phyloP scores from a whole-genome alignment of 164 flowering plant genomes.

The Houttuynia cordata region DNA sequence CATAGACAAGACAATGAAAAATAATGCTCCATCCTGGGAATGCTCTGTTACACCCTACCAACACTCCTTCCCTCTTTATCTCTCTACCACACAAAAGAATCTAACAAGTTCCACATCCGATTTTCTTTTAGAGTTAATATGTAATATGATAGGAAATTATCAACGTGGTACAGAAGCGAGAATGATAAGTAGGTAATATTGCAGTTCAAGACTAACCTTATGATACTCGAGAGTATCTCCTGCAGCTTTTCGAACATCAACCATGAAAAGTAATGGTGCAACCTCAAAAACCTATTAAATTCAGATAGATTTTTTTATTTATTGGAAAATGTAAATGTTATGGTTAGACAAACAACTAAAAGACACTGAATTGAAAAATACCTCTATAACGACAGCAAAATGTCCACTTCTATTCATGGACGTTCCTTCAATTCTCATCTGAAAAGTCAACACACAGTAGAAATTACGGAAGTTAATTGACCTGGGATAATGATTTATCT shows the following conservation, averaged over 20 bases:
- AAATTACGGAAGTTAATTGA: too few species aligned
- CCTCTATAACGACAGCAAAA: conserved; percentile 90
- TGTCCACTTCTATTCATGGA: conserved; percentile 59
- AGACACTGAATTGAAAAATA: conserved; percentile 10
- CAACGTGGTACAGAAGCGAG: not conserved
- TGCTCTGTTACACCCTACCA: too few species aligned
- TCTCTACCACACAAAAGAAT: too few species aligned
- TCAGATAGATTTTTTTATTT: too few species aligned
- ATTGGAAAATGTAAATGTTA: not conserved
- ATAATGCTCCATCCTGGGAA: too few species aligned
- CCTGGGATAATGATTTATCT: too few species aligned
- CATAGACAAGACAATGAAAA: too few species aligned
- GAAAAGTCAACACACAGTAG: conserved; percentile 2
- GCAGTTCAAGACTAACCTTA: conserved; percentile 40
- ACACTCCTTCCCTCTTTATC: too few species aligned
- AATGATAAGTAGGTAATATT: not conserved
- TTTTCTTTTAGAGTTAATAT: too few species aligned
- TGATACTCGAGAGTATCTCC: conserved; percentile 97
- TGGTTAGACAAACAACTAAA: not conserved
- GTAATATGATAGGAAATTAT: too few species aligned
- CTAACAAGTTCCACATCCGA: too few species aligned
- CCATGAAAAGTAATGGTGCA: conserved; percentile 92
- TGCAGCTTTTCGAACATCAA: conserved; percentile 90
- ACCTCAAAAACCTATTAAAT: conserved; percentile 66
- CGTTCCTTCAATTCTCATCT: conserved; percentile 86